A percentile compares a stretch with the other conserved stretches of the same genome.
These are phyloP conservation scores for Rhodotorula sp. DNA, from an alignment of 1,284 basidiomycete genomes.

Conservation along the genomic window DNA sequence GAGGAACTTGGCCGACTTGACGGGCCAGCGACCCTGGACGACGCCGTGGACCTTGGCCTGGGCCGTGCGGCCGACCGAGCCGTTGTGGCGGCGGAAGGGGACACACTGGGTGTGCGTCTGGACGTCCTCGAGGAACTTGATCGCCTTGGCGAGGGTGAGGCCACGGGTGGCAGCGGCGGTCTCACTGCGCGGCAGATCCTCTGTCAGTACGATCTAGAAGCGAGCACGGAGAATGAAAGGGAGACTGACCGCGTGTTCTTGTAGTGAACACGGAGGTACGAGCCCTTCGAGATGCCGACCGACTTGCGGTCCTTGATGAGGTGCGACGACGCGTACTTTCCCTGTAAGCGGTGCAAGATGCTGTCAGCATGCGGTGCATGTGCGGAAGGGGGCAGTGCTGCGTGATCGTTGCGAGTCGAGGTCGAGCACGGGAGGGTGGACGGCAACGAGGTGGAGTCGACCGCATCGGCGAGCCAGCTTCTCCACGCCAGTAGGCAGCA, in stretches of 20 bases:
- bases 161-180: constrained; percentile 61
- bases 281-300: constrained; percentile 44
- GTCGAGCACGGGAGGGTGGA: no score
- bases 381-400: not conserved
- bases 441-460: no score
- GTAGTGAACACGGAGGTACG: constrained; percentile 97
- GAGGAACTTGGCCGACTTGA: constrained; percentile 91
- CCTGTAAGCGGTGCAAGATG: constrained; percentile 14
- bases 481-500: no score
- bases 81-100: constrained; percentile 95
- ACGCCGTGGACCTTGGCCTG: constrained; percentile 74
- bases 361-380: not conserved
- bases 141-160: constrained; percentile 92
- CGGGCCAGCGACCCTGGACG: constrained; percentile 86
- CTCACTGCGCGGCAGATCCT: constrained; percentile 43
- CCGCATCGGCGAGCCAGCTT: no score
- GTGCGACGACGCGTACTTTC: constrained; percentile 40
- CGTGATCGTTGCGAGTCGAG: no score
- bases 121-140: constrained; percentile 91
- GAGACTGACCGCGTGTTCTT: constrained; percentile 99
- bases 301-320: constrained; percentile 46
- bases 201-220: not conserved
- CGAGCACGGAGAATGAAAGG: constrained; percentile 51
- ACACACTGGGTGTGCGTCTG: constrained; percentile 96
- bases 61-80: constrained; percentile 89